phyloP scores from a whole-genome alignment of 352 stramenopile genomes.

The Phytopythium cucurbitacearum region DNA sequence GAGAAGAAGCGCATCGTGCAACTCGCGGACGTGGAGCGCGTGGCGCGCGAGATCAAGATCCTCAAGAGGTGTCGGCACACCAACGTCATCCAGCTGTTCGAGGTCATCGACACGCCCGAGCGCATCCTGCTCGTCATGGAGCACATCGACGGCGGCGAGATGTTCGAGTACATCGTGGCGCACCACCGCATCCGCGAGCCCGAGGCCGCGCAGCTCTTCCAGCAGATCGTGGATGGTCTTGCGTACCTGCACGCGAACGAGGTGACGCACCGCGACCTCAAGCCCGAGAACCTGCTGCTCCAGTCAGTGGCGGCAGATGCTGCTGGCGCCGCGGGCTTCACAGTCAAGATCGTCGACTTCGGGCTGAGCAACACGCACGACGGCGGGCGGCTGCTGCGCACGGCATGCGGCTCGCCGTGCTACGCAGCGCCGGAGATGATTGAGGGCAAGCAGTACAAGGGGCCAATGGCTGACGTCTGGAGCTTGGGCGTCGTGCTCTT shows the following conservation, averaged over 20 bases:
- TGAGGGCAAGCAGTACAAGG: constrained; percentile 75
- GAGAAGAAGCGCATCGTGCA: constrained; percentile 91
- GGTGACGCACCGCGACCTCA: constrained; percentile 88
- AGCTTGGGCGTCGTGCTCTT: constrained; percentile 92
- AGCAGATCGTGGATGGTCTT: constrained; percentile 89
- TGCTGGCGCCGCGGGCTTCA: constrained; percentile 9
- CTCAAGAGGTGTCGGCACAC: constrained; percentile 87
- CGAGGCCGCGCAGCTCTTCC: constrained; percentile 80
- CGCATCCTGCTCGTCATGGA: constrained; percentile 94
- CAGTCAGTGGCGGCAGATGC: constrained; percentile 31
- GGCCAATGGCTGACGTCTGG: constrained; percentile 88
- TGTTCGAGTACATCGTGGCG: constrained; percentile 95
- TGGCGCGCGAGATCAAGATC: constrained; percentile 93
- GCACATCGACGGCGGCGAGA: constrained; percentile 86
- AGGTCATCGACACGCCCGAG: constrained; percentile 84
- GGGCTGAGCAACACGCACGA: constrained; percentile 91
- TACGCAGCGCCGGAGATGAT: constrained; percentile 95
- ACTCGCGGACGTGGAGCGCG: constrained; percentile 83
- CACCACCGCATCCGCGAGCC: constrained; percentile 81
- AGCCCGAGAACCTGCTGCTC: constrained; percentile 90
- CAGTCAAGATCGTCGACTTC: constrained; percentile 93
- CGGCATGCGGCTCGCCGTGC: constrained; percentile 89
- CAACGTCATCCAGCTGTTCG: constrained; percentile 83
- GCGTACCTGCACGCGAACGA: constrained; percentile 89
- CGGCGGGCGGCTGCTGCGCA: constrained; percentile 64